Percentiles rank a stretch among this genome's conserved stretches.
Evolutionary conservation across 2,329 filamentous ascomycete species (phyloP).

Genomic region (Volutella citrinella): DNA sequence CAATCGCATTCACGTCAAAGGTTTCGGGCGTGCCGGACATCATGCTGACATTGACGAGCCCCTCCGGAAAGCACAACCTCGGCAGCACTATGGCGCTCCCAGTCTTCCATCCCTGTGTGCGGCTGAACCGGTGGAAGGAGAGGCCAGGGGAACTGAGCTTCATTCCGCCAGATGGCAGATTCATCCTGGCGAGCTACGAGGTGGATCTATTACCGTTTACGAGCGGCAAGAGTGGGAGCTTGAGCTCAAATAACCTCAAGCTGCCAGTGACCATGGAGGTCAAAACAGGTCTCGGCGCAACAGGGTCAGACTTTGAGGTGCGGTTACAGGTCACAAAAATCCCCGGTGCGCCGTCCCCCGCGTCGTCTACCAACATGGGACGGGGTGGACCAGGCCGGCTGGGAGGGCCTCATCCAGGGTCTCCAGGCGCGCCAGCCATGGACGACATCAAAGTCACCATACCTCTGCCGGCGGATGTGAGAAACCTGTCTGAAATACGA

Average conservation of each 20-base stretch:
- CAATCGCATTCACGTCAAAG: constrained; percentile 91
- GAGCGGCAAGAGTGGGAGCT: constrained; percentile 51
- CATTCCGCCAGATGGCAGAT: constrained; percentile 89
- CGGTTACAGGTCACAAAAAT: constrained; percentile 68
- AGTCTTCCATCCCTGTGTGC: constrained; percentile 94
- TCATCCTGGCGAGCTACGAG: constrained; percentile 91
- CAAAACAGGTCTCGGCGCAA: constrained; percentile 71
- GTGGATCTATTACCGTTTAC: constrained; percentile 81
- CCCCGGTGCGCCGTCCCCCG: constrained; percentile 44
- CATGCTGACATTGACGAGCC: constrained; percentile 73
- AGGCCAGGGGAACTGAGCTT: constrained; percentile 91
- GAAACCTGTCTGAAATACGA: constrained; percentile 79
- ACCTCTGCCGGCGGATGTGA: constrained; percentile 74
- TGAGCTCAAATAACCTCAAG: constrained; percentile 64
- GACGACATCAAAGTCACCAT: constrained; percentile 78
- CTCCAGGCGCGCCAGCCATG: constrained; percentile 57
- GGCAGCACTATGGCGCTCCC: constrained; percentile 76
- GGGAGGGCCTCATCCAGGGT: constrained; percentile 47
- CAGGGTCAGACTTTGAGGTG: constrained; percentile 85
- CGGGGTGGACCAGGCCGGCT: constrained; percentile 41
- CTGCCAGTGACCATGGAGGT: constrained; percentile 81
- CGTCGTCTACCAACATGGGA: constrained; percentile 36
- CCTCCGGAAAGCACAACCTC: constrained; percentile 76
- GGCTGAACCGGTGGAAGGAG: constrained; percentile 85
- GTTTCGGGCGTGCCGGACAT: constrained; percentile 93